These are phyloP conservation scores for Gilbertella persicaria DNA, from an alignment of 371 early-diverging fungal species.

Conservation along the genomic window DNA sequence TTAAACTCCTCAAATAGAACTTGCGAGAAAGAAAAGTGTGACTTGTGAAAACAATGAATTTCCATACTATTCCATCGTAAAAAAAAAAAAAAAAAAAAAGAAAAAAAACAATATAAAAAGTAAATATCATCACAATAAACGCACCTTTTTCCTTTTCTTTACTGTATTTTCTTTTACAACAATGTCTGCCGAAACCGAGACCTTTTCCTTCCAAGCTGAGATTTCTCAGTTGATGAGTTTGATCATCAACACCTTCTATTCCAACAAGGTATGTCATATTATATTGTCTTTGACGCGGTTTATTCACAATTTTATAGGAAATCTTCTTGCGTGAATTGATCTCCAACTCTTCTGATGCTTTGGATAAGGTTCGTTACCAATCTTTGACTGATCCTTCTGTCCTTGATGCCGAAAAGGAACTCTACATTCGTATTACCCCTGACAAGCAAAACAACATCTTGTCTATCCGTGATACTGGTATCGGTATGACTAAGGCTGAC, in stretches of 20 bases:
- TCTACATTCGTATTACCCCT: conserved; percentile 65
- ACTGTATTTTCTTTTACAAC: conserved; percentile 13
- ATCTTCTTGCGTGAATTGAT: conserved; percentile 88
- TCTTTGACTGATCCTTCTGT: conserved; percentile 60
- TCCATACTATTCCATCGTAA: conserved; percentile 10
- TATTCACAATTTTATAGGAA: conserved; percentile 42
- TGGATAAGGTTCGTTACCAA: conserved; percentile 79
- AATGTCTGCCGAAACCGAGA: conserved; percentile 58
- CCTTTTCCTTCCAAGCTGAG: conserved; percentile 92
- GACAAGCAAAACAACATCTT: conserved; percentile 64
- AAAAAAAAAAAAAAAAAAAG: conserved; percentile 6
- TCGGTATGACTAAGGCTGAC: conserved; percentile 90
- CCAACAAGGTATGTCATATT: conserved; percentile 43
- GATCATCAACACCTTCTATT: conserved; percentile 68
- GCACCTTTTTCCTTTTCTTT: conserved; percentile 22
- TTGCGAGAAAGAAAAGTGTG: conserved; percentile 30
- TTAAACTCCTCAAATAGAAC: conserved; percentile 11
- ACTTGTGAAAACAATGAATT: conserved; percentile 10
- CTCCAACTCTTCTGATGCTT: conserved; percentile 86
- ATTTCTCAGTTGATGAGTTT: conserved; percentile 93
- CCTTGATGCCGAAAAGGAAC: conserved; percentile 54
- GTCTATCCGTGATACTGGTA: conserved; percentile 81
- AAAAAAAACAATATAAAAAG: not conserved
- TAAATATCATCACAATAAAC: not conserved
- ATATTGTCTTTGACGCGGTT: not conserved